Conservation (phyloP, 2,329 filamentous ascomycete genomes). For the Dothistroma septosporum region DNA sequence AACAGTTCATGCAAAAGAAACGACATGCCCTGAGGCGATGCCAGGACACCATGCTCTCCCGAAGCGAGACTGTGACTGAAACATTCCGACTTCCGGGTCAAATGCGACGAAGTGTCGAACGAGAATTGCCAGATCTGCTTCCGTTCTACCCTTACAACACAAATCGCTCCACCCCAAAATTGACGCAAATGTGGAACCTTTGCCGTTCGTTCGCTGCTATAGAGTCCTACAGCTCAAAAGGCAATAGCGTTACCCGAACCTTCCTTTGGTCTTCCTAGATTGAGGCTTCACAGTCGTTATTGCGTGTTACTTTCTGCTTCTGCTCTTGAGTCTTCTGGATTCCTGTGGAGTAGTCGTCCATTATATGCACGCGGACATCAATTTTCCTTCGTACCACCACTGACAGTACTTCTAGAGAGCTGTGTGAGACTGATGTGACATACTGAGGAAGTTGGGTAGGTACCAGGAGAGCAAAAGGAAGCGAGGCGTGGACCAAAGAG, state of each 20-base stretch:
- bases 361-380: conserved; percentile 3
- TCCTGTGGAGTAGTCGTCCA: neutral
- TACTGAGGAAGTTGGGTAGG: neutral
- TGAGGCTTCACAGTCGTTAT: neutral
- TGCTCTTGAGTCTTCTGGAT: neutral
- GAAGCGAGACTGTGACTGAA: neutral
- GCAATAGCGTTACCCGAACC: conserved; percentile 4
- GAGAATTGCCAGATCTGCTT: neutral
- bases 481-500: neutral
- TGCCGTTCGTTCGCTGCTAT: conserved; percentile 4
- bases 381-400: neutral
- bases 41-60: neutral
- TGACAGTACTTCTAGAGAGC: neutral
- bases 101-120: neutral
- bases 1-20: conserved; percentile 25
- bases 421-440: neutral
- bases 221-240: neutral
- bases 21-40: neutral
- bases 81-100: neutral
- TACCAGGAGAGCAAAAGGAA: neutral
- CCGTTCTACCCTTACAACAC: neutral
- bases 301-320: conserved; percentile 5
- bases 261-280: conserved; percentile 6
- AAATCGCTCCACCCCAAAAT: neutral
- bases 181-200: neutral